Conservation (phyloP, 495 filamentous ascomycete genomes). For the Penicillium robsamsonii region DNA sequence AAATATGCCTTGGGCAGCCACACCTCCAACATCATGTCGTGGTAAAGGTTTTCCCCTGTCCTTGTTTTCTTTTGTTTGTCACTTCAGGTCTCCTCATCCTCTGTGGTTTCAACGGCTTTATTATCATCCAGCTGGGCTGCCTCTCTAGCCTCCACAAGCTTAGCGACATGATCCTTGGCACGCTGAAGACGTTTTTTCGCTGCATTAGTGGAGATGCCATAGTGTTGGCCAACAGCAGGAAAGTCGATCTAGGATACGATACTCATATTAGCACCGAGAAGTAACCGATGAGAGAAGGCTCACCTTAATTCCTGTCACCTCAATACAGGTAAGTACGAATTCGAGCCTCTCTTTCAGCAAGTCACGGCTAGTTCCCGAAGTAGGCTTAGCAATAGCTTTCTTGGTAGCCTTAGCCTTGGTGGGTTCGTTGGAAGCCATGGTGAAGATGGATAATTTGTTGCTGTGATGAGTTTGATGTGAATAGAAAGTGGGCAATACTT, state of each 20-base stretch:
- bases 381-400: neutral
- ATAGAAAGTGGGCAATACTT: neutral
- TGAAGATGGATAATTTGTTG: neutral
- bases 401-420: neutral
- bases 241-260: neutral
- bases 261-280: neutral
- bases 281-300: neutral
- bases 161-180: neutral
- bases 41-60: neutral
- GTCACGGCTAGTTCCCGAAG: neutral
- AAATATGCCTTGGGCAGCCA: neutral
- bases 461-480: neutral
- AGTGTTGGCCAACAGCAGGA: neutral
- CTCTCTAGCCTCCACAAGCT: neutral
- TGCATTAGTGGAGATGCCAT: neutral
- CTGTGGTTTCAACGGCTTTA: neutral
- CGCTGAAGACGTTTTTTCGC: neutral
- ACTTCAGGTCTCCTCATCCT: neutral
- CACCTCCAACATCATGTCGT: neutral
- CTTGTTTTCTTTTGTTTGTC: neutral
- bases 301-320: neutral
- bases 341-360: neutral
- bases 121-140: neutral
- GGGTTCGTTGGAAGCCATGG: neutral
- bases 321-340: neutral